phyloP scores from a whole-genome alignment of 2,329 filamentous ascomycete genomes.

The Ascochyta pisi region DNA sequence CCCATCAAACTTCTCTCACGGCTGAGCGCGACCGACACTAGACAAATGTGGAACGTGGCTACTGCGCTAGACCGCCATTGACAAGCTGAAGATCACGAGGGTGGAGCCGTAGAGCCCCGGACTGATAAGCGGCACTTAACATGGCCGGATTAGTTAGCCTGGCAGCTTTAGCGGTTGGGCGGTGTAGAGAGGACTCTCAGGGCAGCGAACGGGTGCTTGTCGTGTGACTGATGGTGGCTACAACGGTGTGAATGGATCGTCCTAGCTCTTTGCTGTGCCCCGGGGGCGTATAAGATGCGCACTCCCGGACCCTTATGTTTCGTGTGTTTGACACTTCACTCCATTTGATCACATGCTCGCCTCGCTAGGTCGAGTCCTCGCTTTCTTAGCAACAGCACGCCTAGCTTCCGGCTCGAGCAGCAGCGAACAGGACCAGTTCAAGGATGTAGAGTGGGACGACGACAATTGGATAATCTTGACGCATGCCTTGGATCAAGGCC shows the following conservation, averaged over 20 bases:
- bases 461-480: slow-evolving; percentile 64
- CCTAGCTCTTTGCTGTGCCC: not conserved
- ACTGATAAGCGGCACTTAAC: slow-evolving; percentile 4
- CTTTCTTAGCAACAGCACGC: slow-evolving; percentile 18
- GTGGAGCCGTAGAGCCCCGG: slow-evolving; percentile 9
- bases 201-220: not conserved
- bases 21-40: not conserved
- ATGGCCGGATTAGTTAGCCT: slow-evolving; percentile 8
- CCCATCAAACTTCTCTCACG: not conserved
- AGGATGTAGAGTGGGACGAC: slow-evolving; percentile 65
- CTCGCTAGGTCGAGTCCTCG: slow-evolving; percentile 10
- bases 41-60: not conserved
- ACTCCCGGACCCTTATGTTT: not conserved
- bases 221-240: slow-evolving; percentile 3
- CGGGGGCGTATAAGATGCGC: slow-evolving; percentile 2
- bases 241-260: slow-evolving; percentile 1
- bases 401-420: slow-evolving; percentile 22
- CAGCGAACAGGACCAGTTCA: slow-evolving; percentile 33
- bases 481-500: slow-evolving; percentile 61
- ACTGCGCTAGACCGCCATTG: slow-evolving; percentile 1
- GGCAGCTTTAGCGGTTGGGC: slow-evolving; percentile 8
- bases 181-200: slow-evolving; percentile 6
- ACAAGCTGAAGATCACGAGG: not conserved
- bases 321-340: not conserved
- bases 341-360: slow-evolving; percentile 12